These are phyloP conservation scores for Corylus americana DNA, from an alignment of 306 rosid genomes.

Conservation along the genomic window DNA sequence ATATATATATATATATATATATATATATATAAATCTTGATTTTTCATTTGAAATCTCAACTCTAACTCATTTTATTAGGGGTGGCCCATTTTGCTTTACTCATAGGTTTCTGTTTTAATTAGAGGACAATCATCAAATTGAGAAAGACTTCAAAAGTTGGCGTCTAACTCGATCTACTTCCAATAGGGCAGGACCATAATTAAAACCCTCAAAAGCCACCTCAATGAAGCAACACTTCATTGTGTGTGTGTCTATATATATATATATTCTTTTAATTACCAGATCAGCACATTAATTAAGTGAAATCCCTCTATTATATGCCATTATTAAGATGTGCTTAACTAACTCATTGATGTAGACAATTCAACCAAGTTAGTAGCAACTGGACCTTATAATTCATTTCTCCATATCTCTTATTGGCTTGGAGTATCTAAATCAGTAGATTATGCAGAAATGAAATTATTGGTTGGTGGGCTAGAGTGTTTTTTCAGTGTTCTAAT, in stretches of 20 bases:
- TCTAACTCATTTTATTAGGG: background rate
- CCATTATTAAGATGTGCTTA: conserved; percentile 6
- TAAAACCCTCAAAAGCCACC: too few relatives aligned
- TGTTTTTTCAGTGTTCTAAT: too few relatives aligned
- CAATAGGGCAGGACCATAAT: too few relatives aligned
- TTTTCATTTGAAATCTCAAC: background rate
- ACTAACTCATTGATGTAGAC: conserved; percentile 35
- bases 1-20: too few relatives aligned
- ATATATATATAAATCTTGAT: background rate
- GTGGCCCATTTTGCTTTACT: background rate
- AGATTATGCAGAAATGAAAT: background rate
- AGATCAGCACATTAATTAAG: background rate
- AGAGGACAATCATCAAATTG: too few relatives aligned
- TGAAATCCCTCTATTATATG: background rate
- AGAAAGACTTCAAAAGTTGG: too few relatives aligned
- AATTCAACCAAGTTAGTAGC: conserved; percentile 40
- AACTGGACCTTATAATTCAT: background rate
- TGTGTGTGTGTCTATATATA: too few relatives aligned
- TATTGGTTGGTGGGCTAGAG: too few relatives aligned
- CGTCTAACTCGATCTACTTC: too few relatives aligned
- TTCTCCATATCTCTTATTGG: background rate
- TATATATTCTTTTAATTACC: too few relatives aligned
- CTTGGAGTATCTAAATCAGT: background rate
- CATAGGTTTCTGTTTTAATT: background rate
- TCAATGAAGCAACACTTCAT: too few relatives aligned